Evolutionary conservation across 768 basidiomycete genomes (phyloP).

Genomic region (Leccinum sublutescens): DNA sequence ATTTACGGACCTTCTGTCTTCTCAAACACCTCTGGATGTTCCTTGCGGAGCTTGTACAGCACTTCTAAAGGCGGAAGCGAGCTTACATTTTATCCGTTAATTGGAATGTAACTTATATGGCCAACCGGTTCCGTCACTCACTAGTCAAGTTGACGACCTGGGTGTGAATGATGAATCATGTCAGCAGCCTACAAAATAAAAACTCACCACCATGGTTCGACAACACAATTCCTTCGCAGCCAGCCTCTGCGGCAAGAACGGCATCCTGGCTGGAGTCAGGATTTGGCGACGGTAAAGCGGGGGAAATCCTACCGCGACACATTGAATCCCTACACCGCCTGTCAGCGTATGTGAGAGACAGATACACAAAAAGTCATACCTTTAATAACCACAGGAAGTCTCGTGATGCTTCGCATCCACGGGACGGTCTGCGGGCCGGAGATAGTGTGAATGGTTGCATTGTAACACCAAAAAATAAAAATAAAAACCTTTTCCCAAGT

Average conservation of each 20-base stretch:
- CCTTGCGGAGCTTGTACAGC: slow-evolving; percentile 66
- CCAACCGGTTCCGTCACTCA: slow-evolving; percentile 33
- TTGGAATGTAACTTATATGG: background rate
- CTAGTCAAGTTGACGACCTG: slow-evolving; percentile 80
- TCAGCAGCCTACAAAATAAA: background rate
- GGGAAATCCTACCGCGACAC: slow-evolving; percentile 50
- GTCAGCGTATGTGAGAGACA: slow-evolving; percentile 9
- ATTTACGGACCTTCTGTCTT: slow-evolving; percentile 58
- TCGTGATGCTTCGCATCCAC: slow-evolving; percentile 70
- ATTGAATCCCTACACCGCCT: slow-evolving; percentile 57
- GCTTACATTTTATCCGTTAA: slow-evolving; percentile 37
- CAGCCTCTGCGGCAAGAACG: slow-evolving; percentile 76
- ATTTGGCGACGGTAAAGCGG: background rate
- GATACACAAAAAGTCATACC: slow-evolving; percentile 35
- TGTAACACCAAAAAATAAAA: slow-evolving; percentile 2
- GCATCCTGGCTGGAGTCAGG: slow-evolving; percentile 59
- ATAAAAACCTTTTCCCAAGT: slow-evolving; percentile 63
- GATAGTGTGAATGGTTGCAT: background rate
- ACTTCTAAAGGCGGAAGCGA: slow-evolving; percentile 78
- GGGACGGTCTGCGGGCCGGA: slow-evolving; percentile 57
- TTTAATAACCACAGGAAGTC: slow-evolving; percentile 72
- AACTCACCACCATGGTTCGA: slow-evolving; percentile 85
- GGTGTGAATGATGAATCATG: slow-evolving; percentile 1
- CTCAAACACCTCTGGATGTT: slow-evolving; percentile 72
- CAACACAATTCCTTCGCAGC: slow-evolving; percentile 84